Conservation (phyloP, 495 filamentous ascomycete species). For the Jackrogersella multiformis region DNA sequence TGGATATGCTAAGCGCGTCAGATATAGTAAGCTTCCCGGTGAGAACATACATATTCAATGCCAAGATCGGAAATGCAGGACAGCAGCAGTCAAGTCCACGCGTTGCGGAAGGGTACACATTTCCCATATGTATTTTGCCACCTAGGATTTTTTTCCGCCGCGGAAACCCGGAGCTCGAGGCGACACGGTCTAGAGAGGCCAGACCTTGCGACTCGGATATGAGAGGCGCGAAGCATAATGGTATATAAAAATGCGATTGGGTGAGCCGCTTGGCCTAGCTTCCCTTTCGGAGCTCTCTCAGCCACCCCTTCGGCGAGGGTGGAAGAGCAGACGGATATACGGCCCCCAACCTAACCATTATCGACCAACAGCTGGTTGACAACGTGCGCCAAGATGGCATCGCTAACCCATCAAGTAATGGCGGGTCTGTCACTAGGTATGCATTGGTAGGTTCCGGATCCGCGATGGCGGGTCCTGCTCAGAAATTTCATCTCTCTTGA, state of each 20-base stretch:
- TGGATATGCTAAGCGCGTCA: slow-evolving; percentile 35
- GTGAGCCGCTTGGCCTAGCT: slow-evolving; percentile 9
- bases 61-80: slow-evolving; percentile 35
- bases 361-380: slow-evolving; percentile 34
- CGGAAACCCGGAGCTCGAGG: slow-evolving; percentile 28
- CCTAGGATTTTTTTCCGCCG: slow-evolving; percentile 19
- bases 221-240: background rate
- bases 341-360: slow-evolving; percentile 38
- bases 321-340: slow-evolving; percentile 15
- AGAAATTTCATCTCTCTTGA: slow-evolving; percentile 16
- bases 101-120: slow-evolving; percentile 17
- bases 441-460: slow-evolving; percentile 42
- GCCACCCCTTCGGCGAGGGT: slow-evolving; percentile 5
- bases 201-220: slow-evolving; percentile 16
- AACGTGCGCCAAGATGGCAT: slow-evolving; percentile 40
- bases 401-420: slow-evolving; percentile 26
- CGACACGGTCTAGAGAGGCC: slow-evolving; percentile 6
- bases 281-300: slow-evolving; percentile 2
- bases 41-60: slow-evolving; percentile 19
- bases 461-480: slow-evolving; percentile 38
- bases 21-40: slow-evolving; percentile 40
- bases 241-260: slow-evolving; percentile 7
- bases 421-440: slow-evolving; percentile 41
- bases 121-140: slow-evolving; percentile 9
- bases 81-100: slow-evolving; percentile 12